phyloP scores from a whole-genome alignment of 208 protist species.

The Trypanosoma platydactyli region DNA sequence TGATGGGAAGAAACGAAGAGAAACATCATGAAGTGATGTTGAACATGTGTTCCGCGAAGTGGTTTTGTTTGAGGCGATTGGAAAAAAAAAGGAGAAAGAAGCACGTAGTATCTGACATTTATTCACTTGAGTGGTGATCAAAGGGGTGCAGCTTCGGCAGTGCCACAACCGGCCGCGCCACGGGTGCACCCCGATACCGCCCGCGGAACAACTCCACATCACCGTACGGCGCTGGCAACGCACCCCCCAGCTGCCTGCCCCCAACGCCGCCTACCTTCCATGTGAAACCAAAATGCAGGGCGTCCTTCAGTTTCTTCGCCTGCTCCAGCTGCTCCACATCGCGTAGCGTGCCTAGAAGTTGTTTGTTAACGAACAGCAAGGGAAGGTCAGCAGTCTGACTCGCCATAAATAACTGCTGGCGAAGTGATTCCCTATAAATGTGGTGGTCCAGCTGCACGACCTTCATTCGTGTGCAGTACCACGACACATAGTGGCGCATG shows the following conservation, averaged over 20 bases:
- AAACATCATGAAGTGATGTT: neutral
- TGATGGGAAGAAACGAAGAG: slow-evolving; percentile 1
- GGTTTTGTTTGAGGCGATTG: no score
- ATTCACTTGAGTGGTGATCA: slow-evolving; percentile 25
- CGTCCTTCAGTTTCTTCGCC: slow-evolving; percentile 76
- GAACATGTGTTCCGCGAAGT: neutral
- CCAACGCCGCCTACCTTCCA: slow-evolving; percentile 61
- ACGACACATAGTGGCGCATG: slow-evolving; percentile 87
- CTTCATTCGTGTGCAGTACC: slow-evolving; percentile 86
- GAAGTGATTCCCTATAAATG: slow-evolving; percentile 56
- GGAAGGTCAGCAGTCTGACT: slow-evolving; percentile 61
- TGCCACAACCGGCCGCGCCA: slow-evolving; percentile 67
- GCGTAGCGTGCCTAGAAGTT: slow-evolving; percentile 67
- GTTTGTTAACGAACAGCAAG: slow-evolving; percentile 85
- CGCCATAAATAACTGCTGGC: slow-evolving; percentile 40
- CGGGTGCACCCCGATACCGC: slow-evolving; percentile 72
- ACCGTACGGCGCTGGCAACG: slow-evolving; percentile 64
- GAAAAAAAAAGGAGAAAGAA: neutral
- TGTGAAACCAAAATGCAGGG: slow-evolving; percentile 89
- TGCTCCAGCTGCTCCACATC: slow-evolving; percentile 72
- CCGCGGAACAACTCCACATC: slow-evolving; percentile 83
- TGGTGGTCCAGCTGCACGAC: slow-evolving; percentile 89
- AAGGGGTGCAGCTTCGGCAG: slow-evolving; percentile 72
- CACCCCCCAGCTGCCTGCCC: slow-evolving; percentile 41
- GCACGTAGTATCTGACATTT: neutral